Evolutionary conservation across 345 rosid species (phyloP), one percentile per base, ranked within the genome.

Genomic region (Excoecaria agallocha): DNA sequence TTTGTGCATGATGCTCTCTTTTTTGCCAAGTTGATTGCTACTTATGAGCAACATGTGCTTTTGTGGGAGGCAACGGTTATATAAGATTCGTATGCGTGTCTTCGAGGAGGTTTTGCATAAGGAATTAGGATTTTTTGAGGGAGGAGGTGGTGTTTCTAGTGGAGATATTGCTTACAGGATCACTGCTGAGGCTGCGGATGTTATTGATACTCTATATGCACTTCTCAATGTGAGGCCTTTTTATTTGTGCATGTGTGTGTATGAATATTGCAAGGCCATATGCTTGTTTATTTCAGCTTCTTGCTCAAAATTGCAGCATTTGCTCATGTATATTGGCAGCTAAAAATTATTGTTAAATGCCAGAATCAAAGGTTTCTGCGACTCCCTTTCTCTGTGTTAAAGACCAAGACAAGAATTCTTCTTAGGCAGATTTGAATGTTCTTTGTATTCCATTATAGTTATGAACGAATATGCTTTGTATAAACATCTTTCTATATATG

Each of bases 81-180:
- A 80, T 72, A 62, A 66, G 72, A 84, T 94, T 48, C 85, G 99
- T 17, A 84, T 87, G 71, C 80, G 80, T 69, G 92, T 90, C 49
- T 93, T 91, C 62, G 66, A 79, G 77, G 82, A 79, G 70, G 93
- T 93, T 69, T 74, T 93, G 84, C 87, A 85, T 81, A 82, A 87
- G 71, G 99, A 93, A 13, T 72, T 93, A 57, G 83, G 82, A 70
- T 94, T 90, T 80, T 94, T 92, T 22, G 97, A 94, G 80, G 95
- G 98, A 16, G 86, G 83, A 5, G 68, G 61, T 25, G 98, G 84
- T 7, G 86, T 89, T 60, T 84, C 89, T 4, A 66, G 88, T 0
- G 99, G 98, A 55, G 98, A 95, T 77, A 82, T 95, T 59, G 97
- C 97, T 3, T 87, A 87, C 20, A 75, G 98, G 68, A 87, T 95